These are phyloP conservation scores for Hypoxylon sp. DNA, from an alignment of 2,329 filamentous ascomycete species.

Conservation along the genomic window DNA sequence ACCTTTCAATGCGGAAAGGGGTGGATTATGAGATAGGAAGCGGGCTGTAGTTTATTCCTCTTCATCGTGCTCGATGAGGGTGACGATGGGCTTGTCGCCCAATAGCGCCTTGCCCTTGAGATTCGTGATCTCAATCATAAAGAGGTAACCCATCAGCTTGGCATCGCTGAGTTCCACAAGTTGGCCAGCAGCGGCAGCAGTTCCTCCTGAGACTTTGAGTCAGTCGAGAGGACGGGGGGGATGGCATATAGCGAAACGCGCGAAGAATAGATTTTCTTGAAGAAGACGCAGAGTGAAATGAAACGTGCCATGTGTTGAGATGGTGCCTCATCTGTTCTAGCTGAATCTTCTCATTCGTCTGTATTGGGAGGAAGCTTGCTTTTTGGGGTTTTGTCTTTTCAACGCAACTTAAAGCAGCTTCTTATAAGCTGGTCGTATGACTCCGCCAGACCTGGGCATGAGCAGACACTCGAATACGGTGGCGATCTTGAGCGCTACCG, in stretches of 20 bases:
- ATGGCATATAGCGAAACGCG: conserved; percentile 24
- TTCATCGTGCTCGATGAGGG: conserved; percentile 74
- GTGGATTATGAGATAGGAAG: conserved; percentile 11
- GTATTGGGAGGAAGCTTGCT: conserved; percentile 3
- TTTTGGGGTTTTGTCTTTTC: background rate
- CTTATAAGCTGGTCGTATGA: conserved; percentile 11
- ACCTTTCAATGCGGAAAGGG: conserved; percentile 24
- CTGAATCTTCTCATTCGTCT: conserved; percentile 10
- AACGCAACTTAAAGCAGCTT: conserved; percentile 19
- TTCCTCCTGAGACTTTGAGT: conserved; percentile 74
- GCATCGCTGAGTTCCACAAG: conserved; percentile 90
- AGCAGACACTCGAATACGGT: conserved; percentile 13
- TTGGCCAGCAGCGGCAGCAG: conserved; percentile 85
- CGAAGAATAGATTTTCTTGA: conserved; percentile 18
- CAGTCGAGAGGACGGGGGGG: conserved; percentile 40
- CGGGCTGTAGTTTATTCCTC: conserved; percentile 42
- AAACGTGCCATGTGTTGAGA: conserved; percentile 18
- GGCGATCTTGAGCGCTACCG: conserved; percentile 11
- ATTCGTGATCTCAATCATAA: conserved; percentile 95
- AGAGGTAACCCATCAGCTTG: conserved; percentile 87
- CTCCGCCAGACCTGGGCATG: conserved; percentile 7
- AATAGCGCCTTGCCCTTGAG: conserved; percentile 93
- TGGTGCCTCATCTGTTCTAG: conserved; percentile 9
- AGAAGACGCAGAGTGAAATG: conserved; percentile 31
- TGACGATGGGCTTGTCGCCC: conserved; percentile 79